Evolutionary conservation across 2,329 filamentous ascomycete species (phyloP).

Genomic region (Exophiala alcalophila): DNA sequence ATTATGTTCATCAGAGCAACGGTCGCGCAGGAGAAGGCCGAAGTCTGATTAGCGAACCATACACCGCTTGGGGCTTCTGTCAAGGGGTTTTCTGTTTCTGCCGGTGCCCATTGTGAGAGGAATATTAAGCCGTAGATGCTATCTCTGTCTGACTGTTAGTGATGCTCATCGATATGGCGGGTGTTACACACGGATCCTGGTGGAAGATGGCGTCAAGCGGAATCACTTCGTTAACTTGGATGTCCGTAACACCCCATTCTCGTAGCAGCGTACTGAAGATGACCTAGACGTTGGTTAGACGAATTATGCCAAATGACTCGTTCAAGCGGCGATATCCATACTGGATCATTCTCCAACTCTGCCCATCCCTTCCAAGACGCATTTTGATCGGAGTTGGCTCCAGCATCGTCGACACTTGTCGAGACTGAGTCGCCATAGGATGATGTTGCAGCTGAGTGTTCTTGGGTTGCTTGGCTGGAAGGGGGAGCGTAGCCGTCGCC

Average conservation of each 20-base stretch:
- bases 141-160: slow-evolving; percentile 48
- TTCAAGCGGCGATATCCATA: slow-evolving; percentile 36
- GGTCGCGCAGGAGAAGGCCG: slow-evolving; percentile 84
- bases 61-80: slow-evolving; percentile 61
- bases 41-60: slow-evolving; percentile 95
- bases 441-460: slow-evolving; percentile 6
- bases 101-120: slow-evolving; percentile 69
- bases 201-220: slow-evolving; percentile 55
- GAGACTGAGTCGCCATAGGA: slow-evolving; percentile 9
- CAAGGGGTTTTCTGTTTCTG: slow-evolving; percentile 52
- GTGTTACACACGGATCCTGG: slow-evolving; percentile 37
- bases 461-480: slow-evolving; percentile 1
- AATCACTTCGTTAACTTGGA: slow-evolving; percentile 74
- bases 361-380: slow-evolving; percentile 56
- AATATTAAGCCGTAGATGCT: slow-evolving; percentile 86
- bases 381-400: neutral
- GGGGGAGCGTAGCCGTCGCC: too few relatives aligned
- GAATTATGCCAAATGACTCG: neutral
- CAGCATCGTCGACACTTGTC: slow-evolving; percentile 5
- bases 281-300: slow-evolving; percentile 48
- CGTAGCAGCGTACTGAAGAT: slow-evolving; percentile 83
- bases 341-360: slow-evolving; percentile 87
- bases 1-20: slow-evolving; percentile 89
- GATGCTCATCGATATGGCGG: slow-evolving; percentile 41
- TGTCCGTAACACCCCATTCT: slow-evolving; percentile 70